Percentiles rank a stretch among this genome's conserved stretches.
These are phyloP conservation scores for Acorus gramineus DNA, from an alignment of 106 monocot genomes.

Conservation along the genomic window DNA sequence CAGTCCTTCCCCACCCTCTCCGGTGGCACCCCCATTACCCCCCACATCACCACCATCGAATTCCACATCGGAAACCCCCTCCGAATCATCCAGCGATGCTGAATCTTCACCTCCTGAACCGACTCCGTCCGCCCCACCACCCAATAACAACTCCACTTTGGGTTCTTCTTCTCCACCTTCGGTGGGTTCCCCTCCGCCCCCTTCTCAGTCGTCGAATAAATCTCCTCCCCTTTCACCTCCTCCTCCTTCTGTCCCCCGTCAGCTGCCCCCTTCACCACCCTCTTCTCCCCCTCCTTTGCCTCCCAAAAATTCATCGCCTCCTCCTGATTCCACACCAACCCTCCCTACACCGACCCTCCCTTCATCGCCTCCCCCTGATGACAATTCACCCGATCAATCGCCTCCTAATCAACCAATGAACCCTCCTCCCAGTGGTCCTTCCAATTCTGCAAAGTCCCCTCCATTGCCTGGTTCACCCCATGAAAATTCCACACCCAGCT, in stretches of 20 bases:
- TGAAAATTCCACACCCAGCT: slow-evolving; percentile 3
- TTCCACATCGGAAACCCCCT: too few species aligned
- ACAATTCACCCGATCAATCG: not conserved
- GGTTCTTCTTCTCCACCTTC: not conserved
- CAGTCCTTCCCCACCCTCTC: not conserved
- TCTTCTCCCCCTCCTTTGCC: not conserved
- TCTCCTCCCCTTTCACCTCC: not conserved
- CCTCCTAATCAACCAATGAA: not conserved
- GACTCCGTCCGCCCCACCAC: slow-evolving; percentile 1
- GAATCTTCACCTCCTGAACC: slow-evolving; percentile 3
- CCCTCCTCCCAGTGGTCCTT: slow-evolving; percentile 4
- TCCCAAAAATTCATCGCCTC: not conserved
- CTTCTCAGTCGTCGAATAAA: too few species aligned
- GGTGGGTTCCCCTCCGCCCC: too few species aligned
- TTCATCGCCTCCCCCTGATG: not conserved
- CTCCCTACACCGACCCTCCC: slow-evolving; percentile 1
- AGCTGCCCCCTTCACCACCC: not conserved
- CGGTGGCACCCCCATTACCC: not conserved
- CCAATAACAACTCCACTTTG: too few species aligned
- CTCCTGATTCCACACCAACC: not conserved
- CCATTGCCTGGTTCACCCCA: slow-evolving; percentile 7
- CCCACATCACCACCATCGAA: not conserved
- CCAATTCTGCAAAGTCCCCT: not conserved
- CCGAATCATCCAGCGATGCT: too few species aligned
- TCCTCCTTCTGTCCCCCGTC: not conserved